A percentile compares a stretch with the other conserved stretches of the same genome.
phyloP scores from a whole-genome alignment of 768 basidiomycete genomes.

The Rossbeevera mucosa region DNA sequence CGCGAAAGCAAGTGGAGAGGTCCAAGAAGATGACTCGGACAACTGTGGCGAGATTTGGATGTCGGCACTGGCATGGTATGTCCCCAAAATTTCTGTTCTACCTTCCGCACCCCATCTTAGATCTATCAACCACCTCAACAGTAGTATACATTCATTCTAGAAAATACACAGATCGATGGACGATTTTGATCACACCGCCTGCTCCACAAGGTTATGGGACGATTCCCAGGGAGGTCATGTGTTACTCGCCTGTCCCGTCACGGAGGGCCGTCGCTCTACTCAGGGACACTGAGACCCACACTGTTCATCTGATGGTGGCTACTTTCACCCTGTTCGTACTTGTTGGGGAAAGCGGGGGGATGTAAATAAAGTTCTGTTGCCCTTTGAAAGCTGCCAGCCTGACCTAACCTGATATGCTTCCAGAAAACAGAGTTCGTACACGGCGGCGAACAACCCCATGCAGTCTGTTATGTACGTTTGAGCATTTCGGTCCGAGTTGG shows the following conservation, averaged over 20 bases:
- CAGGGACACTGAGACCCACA: not conserved
- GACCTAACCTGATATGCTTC: not conserved
- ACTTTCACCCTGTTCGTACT: not conserved
- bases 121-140: not conserved
- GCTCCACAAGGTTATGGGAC: not conserved
- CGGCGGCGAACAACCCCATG: not conserved
- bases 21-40: no score
- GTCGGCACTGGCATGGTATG: not conserved
- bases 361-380: not conserved
- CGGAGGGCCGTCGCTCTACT: not conserved
- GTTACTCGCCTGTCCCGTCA: not conserved
- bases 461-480: not conserved
- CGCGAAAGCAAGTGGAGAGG: no score
- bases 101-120: not conserved
- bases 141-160: not conserved
- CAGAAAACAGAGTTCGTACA: not conserved
- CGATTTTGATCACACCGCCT: not conserved
- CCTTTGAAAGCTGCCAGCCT: not conserved
- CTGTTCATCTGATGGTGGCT: not conserved
- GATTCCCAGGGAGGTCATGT: not conserved
- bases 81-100: not conserved
- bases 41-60: not conserved
- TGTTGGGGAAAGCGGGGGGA: not conserved
- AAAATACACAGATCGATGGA: not conserved
- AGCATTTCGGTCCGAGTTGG: not conserved